phyloP scores from a whole-genome alignment of 2,329 filamentous ascomycete genomes.

The Botryosphaeria agaves region DNA sequence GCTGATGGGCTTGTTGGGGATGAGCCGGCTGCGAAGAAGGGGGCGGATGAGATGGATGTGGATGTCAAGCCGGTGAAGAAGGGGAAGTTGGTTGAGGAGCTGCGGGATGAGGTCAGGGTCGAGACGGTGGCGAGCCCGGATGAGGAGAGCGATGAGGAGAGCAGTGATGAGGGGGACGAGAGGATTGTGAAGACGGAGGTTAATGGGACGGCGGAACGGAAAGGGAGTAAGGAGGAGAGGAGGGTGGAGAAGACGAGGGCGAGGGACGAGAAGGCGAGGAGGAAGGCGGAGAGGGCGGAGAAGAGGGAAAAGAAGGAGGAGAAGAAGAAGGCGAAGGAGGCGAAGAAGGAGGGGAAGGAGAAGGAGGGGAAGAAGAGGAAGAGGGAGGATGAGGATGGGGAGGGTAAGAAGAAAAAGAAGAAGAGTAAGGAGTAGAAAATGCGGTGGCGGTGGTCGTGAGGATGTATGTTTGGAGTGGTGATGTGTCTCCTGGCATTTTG shows the following conservation, averaged over 20 bases:
- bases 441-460: too few relatives aligned
- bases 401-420: conserved; percentile 31
- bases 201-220: conserved; percentile 9
- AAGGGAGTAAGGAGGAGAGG: conserved; percentile 8
- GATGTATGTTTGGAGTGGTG: too few relatives aligned
- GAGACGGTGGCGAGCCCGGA: conserved; percentile 26
- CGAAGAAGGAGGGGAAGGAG: conserved; percentile 26
- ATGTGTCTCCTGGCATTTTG: too few relatives aligned
- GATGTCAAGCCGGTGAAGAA: conserved; percentile 36
- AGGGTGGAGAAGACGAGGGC: conserved; percentile 19
- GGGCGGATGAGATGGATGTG: conserved; percentile 24
- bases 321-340: conserved; percentile 22
- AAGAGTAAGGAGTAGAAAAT: conserved; percentile 53
- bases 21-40: conserved; percentile 35
- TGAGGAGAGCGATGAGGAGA: conserved; percentile 24
- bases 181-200: conserved; percentile 12
- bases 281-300: conserved; percentile 10
- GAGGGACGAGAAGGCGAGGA: conserved; percentile 12
- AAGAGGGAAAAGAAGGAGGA: conserved; percentile 10
- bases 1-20: conserved; percentile 68
- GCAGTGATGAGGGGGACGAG: conserved; percentile 16
- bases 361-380: conserved; percentile 17
- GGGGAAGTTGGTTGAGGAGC: conserved; percentile 22
- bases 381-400: conserved; percentile 18
- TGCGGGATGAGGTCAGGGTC: conserved; percentile 25